These are phyloP conservation scores for Leccinum discolor DNA, from an alignment of 1,284 basidiomycete species.

Conservation along the genomic window DNA sequence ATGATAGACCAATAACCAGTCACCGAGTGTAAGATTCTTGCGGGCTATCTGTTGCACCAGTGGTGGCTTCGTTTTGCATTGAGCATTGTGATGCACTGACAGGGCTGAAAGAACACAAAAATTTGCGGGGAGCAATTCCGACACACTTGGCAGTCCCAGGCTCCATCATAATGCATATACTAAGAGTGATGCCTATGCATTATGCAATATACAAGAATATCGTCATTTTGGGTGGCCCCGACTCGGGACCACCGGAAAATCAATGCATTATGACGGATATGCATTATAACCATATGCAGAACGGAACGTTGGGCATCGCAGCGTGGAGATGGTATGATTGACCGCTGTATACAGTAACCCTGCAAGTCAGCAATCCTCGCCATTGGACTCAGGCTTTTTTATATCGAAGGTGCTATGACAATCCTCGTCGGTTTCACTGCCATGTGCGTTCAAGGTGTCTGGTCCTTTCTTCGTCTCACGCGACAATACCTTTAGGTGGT, in stretches of 20 bases:
- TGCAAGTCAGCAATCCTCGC: neutral
- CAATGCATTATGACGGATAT: no score
- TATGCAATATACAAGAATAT: no score
- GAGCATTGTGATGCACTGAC: no score
- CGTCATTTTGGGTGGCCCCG: no score
- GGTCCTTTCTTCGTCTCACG: neutral
- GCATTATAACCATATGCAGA: constrained; percentile 27
- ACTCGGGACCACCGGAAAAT: no score
- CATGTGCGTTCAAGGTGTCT: constrained; percentile 42
- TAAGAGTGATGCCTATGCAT: no score
- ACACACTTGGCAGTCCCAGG: no score
- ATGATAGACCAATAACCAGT: neutral
- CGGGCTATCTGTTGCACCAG: neutral
- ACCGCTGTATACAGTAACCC: neutral
- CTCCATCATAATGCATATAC: no score
- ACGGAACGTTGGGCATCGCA: constrained; percentile 63
- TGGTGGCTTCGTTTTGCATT: no score
- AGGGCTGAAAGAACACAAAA: no score
- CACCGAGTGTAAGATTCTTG: neutral
- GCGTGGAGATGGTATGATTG: constrained; percentile 70
- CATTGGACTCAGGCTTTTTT: constrained; percentile 48
- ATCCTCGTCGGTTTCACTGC: constrained; percentile 55
- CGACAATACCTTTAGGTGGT: constrained; percentile 35
- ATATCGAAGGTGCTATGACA: constrained; percentile 64
- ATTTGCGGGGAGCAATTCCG: no score